Percentiles rank a stretch among this genome's conserved stretches.
phyloP scores from a whole-genome alignment of 23 red algal genomes.

The Pyropia yezoensis region DNA sequence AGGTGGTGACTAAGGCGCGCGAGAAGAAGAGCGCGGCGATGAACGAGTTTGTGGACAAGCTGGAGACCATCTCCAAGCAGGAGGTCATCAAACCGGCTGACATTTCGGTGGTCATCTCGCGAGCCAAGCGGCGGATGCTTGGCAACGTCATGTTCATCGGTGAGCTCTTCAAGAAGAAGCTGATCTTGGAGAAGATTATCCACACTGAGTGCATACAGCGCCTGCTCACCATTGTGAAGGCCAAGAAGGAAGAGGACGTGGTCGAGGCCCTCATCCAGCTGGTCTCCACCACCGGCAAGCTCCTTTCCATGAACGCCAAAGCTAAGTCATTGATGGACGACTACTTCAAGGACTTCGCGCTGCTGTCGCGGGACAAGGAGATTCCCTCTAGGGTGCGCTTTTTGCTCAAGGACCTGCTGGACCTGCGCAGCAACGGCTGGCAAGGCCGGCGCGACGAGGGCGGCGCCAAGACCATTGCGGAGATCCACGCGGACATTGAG shows the following conservation, averaged over 20 bases:
- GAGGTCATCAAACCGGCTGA: too few species aligned
- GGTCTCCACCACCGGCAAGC: conserved; percentile 71
- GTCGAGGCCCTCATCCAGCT: conserved; percentile 88
- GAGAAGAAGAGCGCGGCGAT: too few species aligned
- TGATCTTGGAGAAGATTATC: conserved; percentile 75
- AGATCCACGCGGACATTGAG: conserved; percentile 75
- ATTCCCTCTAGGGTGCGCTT: conserved; percentile 82
- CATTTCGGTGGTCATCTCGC: neutral
- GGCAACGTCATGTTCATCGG: conserved; percentile 96
- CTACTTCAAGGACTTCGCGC: conserved; percentile 55
- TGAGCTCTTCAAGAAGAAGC: conserved; percentile 78
- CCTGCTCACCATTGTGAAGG: conserved; percentile 35
- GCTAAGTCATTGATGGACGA: conserved; percentile 35
- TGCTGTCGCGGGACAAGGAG: conserved; percentile 30
- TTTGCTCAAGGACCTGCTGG: conserved; percentile 91
- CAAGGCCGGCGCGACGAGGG: conserved; percentile 56
- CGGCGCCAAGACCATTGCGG: conserved; percentile 87
- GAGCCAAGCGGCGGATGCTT: conserved; percentile 89
- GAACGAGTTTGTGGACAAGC: too few species aligned
- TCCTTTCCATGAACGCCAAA: conserved; percentile 42
- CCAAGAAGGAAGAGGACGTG: conserved; percentile 40
- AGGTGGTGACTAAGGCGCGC: too few species aligned
- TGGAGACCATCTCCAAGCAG: too few species aligned
- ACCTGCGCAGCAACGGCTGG: conserved; percentile 79
- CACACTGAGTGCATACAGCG: conserved; percentile 59